Evolutionary conservation across 768 basidiomycete genomes (phyloP), one percentile per base, ranked within the genome.

Genomic region (Fomitopsis serialis): DNA sequence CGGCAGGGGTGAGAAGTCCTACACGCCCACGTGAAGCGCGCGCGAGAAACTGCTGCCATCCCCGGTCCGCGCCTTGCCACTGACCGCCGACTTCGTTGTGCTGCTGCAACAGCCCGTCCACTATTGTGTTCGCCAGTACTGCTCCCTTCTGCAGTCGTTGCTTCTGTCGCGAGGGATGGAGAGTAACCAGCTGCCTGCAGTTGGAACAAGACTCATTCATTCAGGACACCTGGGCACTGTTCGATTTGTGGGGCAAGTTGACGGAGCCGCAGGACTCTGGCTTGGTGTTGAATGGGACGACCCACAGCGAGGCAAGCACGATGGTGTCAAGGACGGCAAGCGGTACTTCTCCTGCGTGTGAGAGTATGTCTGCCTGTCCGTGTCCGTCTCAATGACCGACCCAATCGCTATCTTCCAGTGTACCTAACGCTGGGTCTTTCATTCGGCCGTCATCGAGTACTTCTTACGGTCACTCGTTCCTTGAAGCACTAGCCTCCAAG

Each of bases 231-330:
- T 79, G 42, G 92, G 87, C 2, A 92, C 89, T 3, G 68, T 96
- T 57, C 81, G 70, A 68, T 94, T 79, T 63, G 69, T 78, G 13
- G 92, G 92, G 1, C 57, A 66, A 1, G 82, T 95, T 19, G 71
- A 80, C 17, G 78, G 78, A 13, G 82, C 89, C 0, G 62, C 70
- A 2, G 90, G 89, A 3, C 60, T 69, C 12, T 98, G 95, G 95
- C 76, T 94, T n/a, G 96, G 96, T n/a, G 80, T 98, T 45, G 96
- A 98, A 71, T 98, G 95, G 91, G 96, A 98, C 64, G 85, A 92
- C 62, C 78, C 84, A 19, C 55, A 66, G 8, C 81, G 93, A 53
- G 96, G 96, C 24, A 95, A 89, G 67, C 94, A 98, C 66, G 82
- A 88, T 60, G 96, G 96, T 6, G 65, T 75, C 58, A 89, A 92